phyloP scores from a whole-genome alignment of 306 rosid genomes.

The Casuarina glauca region DNA sequence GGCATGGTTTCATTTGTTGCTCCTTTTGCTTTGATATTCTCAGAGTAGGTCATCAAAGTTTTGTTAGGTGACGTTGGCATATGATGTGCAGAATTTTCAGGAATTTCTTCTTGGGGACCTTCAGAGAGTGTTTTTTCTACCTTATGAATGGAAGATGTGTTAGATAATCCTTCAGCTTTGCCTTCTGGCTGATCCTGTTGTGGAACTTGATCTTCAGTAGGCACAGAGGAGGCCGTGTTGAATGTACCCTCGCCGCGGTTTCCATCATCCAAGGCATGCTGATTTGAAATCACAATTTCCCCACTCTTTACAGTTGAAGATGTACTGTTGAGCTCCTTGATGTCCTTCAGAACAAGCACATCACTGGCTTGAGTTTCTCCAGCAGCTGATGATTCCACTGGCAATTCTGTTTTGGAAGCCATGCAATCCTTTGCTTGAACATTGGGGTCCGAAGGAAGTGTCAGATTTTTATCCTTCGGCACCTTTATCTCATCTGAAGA shows the following conservation, averaged over 20 bases:
- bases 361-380: slow-evolving; percentile 37
- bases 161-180: slow-evolving; percentile 32
- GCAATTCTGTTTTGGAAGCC: slow-evolving; percentile 40
- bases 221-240: slow-evolving; percentile 22
- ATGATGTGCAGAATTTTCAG: slow-evolving; percentile 39
- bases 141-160: slow-evolving; percentile 39
- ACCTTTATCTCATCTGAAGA: slow-evolving; percentile 42
- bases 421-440: slow-evolving; percentile 36
- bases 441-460: slow-evolving; percentile 38
- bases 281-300: slow-evolving; percentile 26
- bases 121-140: slow-evolving; percentile 44
- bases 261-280: slow-evolving; percentile 27
- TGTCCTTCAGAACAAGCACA: slow-evolving; percentile 35
- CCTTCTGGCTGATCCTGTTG: slow-evolving; percentile 26
- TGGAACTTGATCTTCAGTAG: slow-evolving; percentile 28
- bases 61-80: slow-evolving; percentile 42
- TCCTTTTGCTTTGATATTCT: slow-evolving; percentile 38
- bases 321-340: slow-evolving; percentile 37
- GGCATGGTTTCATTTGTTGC: slow-evolving; percentile 33
- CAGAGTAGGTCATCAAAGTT: slow-evolving; percentile 28
- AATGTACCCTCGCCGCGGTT: slow-evolving; percentile 25
- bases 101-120: slow-evolving; percentile 21
- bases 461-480: slow-evolving; percentile 35
- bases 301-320: slow-evolving; percentile 39
- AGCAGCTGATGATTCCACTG: slow-evolving; percentile 28